A percentile compares a stretch with the other conserved stretches of the same genome.
These are phyloP conservation scores for Aspergillus japonicus DNA, from an alignment of 2,329 filamentous ascomycete species.

Conservation along the genomic window DNA sequence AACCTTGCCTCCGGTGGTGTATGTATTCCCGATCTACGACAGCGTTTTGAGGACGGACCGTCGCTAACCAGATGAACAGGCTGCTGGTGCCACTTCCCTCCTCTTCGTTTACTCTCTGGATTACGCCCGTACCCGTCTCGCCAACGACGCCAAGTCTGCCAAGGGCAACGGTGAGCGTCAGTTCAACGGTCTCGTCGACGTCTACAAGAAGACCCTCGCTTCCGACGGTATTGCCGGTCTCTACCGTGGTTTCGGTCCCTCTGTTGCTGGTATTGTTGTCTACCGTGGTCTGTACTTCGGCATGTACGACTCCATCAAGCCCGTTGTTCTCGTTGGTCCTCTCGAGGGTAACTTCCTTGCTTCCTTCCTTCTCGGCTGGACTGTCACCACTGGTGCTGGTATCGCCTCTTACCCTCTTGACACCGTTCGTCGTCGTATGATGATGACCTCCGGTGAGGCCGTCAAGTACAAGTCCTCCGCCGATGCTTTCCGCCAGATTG, in stretches of 20 bases:
- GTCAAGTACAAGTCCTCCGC: slow-evolving; percentile 99
- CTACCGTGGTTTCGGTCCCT: slow-evolving; percentile 99
- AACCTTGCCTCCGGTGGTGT: slow-evolving; percentile 99
- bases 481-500: slow-evolving; percentile 93
- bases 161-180: slow-evolving; percentile 94
- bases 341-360: slow-evolving; percentile 99
- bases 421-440: slow-evolving; percentile 99
- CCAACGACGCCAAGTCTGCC: slow-evolving; percentile 99
- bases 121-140: slow-evolving; percentile 99
- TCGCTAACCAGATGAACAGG: slow-evolving; percentile 47
- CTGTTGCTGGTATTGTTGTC: slow-evolving; percentile 97
- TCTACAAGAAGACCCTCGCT: slow-evolving; percentile 99
- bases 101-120: slow-evolving; percentile 99
- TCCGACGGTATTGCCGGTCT: slow-evolving; percentile 99
- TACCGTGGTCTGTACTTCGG: slow-evolving; percentile 99
- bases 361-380: slow-evolving; percentile 97
- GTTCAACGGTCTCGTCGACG: slow-evolving; percentile 99
- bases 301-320: slow-evolving; percentile 99
- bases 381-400: slow-evolving; percentile 99
- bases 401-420: slow-evolving; percentile 99
- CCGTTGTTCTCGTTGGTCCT: slow-evolving; percentile 84
- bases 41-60: slow-evolving; percentile 12
- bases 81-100: slow-evolving; percentile 98
- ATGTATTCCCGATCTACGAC: slow-evolving; percentile 48
- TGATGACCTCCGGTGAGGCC: slow-evolving; percentile 95